Conservation (phyloP, 2,329 filamentous ascomycete genomes). For the Aspergillus amoenus region DNA sequence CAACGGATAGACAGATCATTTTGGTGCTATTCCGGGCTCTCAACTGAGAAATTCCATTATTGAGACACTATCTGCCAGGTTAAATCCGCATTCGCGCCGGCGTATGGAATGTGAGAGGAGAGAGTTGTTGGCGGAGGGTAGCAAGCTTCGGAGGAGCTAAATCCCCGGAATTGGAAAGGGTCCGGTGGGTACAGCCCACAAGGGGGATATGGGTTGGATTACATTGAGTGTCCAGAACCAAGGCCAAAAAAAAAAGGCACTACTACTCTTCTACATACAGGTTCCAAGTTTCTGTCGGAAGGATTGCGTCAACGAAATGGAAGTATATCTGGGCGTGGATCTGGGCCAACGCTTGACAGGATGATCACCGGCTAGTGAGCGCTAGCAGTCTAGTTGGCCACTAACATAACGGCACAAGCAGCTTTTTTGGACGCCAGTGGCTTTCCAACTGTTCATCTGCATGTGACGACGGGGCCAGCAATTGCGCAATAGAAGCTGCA, state of each 20-base stretch:
- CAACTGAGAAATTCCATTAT: constrained; percentile 15
- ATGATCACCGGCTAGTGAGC: constrained; percentile 2
- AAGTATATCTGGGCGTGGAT: background rate
- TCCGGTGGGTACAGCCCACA: background rate
- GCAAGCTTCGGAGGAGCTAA: background rate
- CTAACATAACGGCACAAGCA: background rate
- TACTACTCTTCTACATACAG: too few species aligned
- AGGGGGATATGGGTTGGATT: constrained; percentile 4
- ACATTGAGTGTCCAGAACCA: background rate
- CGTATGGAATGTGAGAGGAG: background rate
- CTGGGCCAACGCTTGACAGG: constrained; percentile 2
- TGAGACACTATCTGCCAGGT: background rate
- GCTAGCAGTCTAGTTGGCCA: background rate
- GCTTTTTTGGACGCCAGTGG: background rate
- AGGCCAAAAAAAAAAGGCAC: background rate
- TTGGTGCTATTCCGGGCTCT: constrained; percentile 14
- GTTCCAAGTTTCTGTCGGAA: background rate
- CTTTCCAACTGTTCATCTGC: too few species aligned
- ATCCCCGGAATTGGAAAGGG: background rate
- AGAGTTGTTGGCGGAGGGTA: background rate
- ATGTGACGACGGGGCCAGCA: too few species aligned
- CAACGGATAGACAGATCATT: constrained; percentile 30
- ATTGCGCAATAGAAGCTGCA: background rate
- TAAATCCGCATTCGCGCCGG: constrained; percentile 5
- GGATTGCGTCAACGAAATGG: constrained; percentile 19